Evolutionary conservation across 768 basidiomycete genomes (phyloP).

Genomic region (Lanmaoa pseudosensibilis): DNA sequence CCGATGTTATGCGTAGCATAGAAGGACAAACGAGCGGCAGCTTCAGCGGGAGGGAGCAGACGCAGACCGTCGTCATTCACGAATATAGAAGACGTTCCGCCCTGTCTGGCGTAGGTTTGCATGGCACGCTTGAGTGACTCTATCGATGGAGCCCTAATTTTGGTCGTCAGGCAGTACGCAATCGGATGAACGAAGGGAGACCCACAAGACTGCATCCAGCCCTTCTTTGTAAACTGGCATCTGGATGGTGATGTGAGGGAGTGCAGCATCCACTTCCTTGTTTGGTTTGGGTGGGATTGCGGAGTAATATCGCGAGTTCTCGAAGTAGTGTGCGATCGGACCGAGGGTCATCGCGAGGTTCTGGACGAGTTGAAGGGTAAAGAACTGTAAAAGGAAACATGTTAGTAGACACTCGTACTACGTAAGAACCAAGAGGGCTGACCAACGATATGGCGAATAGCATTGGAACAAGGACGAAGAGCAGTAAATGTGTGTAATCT

Average conservation of each 20-base stretch:
- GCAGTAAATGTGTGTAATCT: constrained; percentile 41
- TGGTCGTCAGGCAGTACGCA: not conserved
- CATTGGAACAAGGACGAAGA: constrained; percentile 41
- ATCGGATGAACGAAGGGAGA: constrained; percentile 14
- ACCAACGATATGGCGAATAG: constrained; percentile 49
- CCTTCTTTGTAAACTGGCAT: constrained; percentile 61
- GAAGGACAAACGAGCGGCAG: constrained; percentile 47
- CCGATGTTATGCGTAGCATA: constrained; percentile 59
- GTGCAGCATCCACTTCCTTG: constrained; percentile 42
- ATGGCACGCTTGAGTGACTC: constrained; percentile 59
- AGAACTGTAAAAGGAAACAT: constrained; percentile 32
- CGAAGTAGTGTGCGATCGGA: constrained; percentile 50
- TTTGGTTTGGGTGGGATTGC: constrained; percentile 43
- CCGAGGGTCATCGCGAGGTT: constrained; percentile 44
- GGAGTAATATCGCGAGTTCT: constrained; percentile 57
- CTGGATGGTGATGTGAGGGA: constrained; percentile 53
- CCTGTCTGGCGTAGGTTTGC: constrained; percentile 64
- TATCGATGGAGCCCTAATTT: constrained; percentile 43
- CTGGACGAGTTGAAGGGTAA: constrained; percentile 42
- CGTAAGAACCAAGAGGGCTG: constrained; percentile 17
- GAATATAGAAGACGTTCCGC: constrained; percentile 58
- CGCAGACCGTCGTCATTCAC: constrained; percentile 66
- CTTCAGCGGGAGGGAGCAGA: constrained; percentile 46
- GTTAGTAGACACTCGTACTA: not conserved
- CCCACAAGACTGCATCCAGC: constrained; percentile 51